These are phyloP conservation scores for Euphorbia lathyris DNA, from an alignment of 345 rosid genomes.

Conservation along the genomic window DNA sequence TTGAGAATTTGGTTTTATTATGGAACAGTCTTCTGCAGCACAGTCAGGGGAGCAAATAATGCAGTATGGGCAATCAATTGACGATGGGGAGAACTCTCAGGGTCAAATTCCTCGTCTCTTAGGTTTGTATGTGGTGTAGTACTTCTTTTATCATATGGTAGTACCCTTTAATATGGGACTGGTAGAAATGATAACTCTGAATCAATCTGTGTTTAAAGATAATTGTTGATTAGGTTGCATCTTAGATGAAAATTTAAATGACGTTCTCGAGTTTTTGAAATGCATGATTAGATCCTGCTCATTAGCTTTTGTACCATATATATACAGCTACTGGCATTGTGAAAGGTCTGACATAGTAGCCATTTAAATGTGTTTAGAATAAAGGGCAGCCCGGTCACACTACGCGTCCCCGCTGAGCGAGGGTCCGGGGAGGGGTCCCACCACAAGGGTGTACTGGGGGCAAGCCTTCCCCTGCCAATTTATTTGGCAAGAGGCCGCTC, in stretches of 20 bases:
- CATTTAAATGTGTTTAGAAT: background rate
- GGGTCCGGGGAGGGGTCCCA: too few species aligned
- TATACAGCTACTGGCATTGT: background rate
- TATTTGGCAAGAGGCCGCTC: too few species aligned
- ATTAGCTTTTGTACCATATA: background rate
- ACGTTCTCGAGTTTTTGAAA: background rate
- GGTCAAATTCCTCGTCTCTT: constrained; percentile 85
- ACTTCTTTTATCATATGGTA: background rate
- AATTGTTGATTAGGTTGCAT: background rate
- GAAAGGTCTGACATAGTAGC: background rate
- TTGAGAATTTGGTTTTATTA: constrained; percentile 3
- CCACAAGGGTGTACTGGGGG: too few species aligned
- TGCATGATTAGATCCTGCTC: background rate
- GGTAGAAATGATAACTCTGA: background rate
- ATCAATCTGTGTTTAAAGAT: background rate
- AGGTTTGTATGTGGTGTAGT: constrained; percentile 41
- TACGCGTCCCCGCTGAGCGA: too few species aligned
- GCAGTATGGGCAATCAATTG: constrained; percentile 75
- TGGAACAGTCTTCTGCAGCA: constrained; percentile 63
- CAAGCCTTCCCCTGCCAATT: too few species aligned
- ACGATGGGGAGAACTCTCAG: constrained; percentile 50
- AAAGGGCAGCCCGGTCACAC: too few species aligned
- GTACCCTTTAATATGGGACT: background rate
- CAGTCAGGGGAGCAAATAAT: constrained; percentile 77
- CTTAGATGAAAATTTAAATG: background rate